These are phyloP conservation scores for Pseudofabraea citricarpa DNA, from an alignment of 2,329 filamentous ascomycete genomes.

Conservation along the genomic window DNA sequence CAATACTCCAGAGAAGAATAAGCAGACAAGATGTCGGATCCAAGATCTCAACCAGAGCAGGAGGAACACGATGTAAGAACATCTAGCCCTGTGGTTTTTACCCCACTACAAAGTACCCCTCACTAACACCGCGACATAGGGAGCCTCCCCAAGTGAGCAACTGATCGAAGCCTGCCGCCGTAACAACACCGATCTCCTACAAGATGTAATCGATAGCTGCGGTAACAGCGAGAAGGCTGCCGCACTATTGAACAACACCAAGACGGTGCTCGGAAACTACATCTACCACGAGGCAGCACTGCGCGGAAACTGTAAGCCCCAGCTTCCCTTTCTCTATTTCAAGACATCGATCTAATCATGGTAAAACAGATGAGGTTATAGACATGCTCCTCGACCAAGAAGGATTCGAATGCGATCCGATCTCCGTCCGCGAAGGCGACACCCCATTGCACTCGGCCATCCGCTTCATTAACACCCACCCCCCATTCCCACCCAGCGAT, in stretches of 20 bases:
- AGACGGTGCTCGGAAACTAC: conserved; percentile 81
- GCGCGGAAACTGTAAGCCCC: conserved; percentile 72
- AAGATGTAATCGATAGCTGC: conserved; percentile 62
- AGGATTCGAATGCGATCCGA: conserved; percentile 78
- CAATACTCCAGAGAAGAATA: not conserved
- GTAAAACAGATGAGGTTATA: conserved; percentile 69
- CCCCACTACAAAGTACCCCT: too few species aligned
- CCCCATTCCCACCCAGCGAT: conserved; percentile 33
- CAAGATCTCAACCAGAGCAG: conserved; percentile 18
- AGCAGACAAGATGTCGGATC: conserved; percentile 21
- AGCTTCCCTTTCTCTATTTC: not conserved
- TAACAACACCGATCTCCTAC: conserved; percentile 84
- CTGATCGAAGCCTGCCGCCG: conserved; percentile 89
- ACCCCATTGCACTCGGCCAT: conserved; percentile 77
- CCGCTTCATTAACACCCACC: conserved; percentile 68
- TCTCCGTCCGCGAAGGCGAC: conserved; percentile 66
- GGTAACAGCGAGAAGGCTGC: conserved; percentile 58
- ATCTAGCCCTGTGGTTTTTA: too few species aligned
- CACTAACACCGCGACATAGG: conserved; percentile 47
- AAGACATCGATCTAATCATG: too few species aligned
- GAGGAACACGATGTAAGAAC: conserved; percentile 24
- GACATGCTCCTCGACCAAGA: conserved; percentile 80
- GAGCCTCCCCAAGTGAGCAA: conserved; percentile 78
- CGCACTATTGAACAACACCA: conserved; percentile 77
- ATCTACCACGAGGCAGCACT: conserved; percentile 85